Evolutionary conservation across 2,329 filamentous ascomycete genomes (phyloP).

Genomic region (Cyphellophora attinorum): DNA sequence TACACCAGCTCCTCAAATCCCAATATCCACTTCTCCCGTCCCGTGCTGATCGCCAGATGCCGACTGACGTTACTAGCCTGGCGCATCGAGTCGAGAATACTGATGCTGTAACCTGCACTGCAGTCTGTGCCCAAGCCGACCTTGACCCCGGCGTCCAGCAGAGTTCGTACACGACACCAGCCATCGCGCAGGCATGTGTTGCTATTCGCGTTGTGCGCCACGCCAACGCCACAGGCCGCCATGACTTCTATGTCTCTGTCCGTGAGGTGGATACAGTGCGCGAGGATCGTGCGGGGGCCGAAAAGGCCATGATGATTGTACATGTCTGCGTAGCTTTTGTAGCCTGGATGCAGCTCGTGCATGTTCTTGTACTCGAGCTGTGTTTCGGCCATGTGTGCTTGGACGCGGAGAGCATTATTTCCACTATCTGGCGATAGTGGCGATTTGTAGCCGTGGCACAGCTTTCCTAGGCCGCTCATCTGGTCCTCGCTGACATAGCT

Average conservation of each 20-base stretch:
- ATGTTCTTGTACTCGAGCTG: conserved; percentile 47
- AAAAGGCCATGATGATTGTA: conserved; percentile 48
- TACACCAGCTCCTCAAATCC: conserved; percentile 46
- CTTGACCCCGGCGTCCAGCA: conserved; percentile 44
- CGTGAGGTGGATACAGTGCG: conserved; percentile 50
- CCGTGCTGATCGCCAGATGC: conserved; percentile 21
- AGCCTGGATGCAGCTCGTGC: conserved; percentile 41
- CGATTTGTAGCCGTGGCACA: too few relatives aligned
- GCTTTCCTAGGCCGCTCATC: conserved; percentile 42
- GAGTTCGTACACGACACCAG: conserved; percentile 51
- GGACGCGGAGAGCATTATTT: conserved; percentile 41
- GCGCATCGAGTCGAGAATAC: conserved; percentile 49
- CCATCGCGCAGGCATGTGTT: conserved; percentile 50
- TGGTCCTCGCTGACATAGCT: conserved; percentile 46
- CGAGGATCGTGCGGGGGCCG: conserved; percentile 44
- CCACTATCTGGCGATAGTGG: too few relatives aligned
- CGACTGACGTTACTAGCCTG: conserved; percentile 40
- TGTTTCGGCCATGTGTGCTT: conserved; percentile 56
- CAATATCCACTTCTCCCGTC: conserved; percentile 27
- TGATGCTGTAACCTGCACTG: conserved; percentile 49
- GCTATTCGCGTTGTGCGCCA: conserved; percentile 51
- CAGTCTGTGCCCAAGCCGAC: conserved; percentile 54
- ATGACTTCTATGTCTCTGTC: conserved; percentile 40
- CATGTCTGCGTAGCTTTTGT: conserved; percentile 47
- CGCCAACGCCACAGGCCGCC: conserved; percentile 36